Conservation (phyloP, 2,329 filamentous ascomycete genomes). For the Cryphonectria naterciae region DNA sequence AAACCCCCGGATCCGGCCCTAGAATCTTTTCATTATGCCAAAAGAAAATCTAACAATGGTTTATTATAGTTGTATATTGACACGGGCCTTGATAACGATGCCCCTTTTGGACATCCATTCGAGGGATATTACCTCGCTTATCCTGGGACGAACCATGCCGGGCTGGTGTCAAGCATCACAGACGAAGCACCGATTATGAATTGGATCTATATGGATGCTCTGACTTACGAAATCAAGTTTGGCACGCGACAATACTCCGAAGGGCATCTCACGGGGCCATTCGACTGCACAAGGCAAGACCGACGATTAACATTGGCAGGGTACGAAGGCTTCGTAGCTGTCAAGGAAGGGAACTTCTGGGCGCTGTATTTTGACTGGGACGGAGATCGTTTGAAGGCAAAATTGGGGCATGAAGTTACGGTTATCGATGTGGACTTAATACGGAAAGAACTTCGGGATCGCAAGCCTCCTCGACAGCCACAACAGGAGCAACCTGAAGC, state of each 20-base stretch:
- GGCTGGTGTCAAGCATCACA: slow-evolving; percentile 52
- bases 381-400: slow-evolving; percentile 48
- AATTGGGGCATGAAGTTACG: slow-evolving; percentile 50
- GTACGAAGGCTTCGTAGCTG: slow-evolving; percentile 55
- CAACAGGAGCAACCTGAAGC: neutral
- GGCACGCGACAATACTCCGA: slow-evolving; percentile 48
- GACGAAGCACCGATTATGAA: slow-evolving; percentile 53
- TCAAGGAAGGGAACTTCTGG: slow-evolving; percentile 50
- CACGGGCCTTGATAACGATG: slow-evolving; percentile 38
- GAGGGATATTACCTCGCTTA: slow-evolving; percentile 62
- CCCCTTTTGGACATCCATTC: slow-evolving; percentile 52
- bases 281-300: slow-evolving; percentile 57
- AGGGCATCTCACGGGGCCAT: slow-evolving; percentile 50
- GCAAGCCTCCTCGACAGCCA: slow-evolving; percentile 5
- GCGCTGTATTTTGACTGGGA: slow-evolving; percentile 53
- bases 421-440: slow-evolving; percentile 60
- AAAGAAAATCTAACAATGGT: slow-evolving; percentile 25
- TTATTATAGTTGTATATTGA: slow-evolving; percentile 49
- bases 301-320: slow-evolving; percentile 53
- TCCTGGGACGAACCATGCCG: slow-evolving; percentile 51
- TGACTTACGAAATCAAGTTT: slow-evolving; percentile 52
- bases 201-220: slow-evolving; percentile 53
- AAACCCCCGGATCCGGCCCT: neutral
- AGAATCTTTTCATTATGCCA: neutral
- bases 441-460: slow-evolving; percentile 49